Evolutionary conservation across 495 filamentous ascomycete species (phyloP).

Genomic region (Xylaria flabelliformis): DNA sequence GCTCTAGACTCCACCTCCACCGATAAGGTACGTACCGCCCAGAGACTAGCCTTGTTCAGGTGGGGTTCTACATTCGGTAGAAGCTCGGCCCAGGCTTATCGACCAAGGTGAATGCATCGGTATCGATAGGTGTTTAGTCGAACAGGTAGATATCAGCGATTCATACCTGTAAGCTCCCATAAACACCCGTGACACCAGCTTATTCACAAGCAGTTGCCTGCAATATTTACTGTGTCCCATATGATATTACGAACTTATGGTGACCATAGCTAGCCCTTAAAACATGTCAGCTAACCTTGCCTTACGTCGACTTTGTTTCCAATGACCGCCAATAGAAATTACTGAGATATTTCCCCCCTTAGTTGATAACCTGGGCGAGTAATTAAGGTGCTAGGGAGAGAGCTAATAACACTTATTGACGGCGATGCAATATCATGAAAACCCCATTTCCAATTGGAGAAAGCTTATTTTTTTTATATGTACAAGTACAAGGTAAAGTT

Average conservation of each 20-base stretch:
- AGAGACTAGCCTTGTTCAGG: not conserved
- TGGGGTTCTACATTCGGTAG: not conserved
- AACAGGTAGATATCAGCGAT: too few species aligned
- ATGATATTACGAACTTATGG: not conserved
- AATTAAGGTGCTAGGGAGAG: not conserved
- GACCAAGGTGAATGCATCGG: not conserved
- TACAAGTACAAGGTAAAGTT: conserved; percentile 1
- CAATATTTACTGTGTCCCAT: not conserved
- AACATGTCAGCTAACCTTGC: conserved; percentile 37
- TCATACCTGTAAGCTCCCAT: not conserved
- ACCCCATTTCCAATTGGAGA: not conserved
- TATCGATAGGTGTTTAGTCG: not conserved
- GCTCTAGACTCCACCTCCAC: conserved; percentile 12
- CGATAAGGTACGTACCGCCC: conserved; percentile 15
- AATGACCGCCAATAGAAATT: too few species aligned
- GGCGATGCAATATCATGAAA: not conserved
- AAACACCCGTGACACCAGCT: not conserved
- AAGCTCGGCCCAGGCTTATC: not conserved
- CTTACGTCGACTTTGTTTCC: too few species aligned
- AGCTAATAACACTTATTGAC: not conserved
- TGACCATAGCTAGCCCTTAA: not conserved
- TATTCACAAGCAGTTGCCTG: not conserved
- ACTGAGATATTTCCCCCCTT: too few species aligned
- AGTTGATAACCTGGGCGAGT: too few species aligned
- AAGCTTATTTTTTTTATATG: conserved; percentile 1